These are phyloP conservation scores for Talaromyces sp. DNA, from an alignment of 2,329 filamentous ascomycete genomes.

Conservation along the genomic window DNA sequence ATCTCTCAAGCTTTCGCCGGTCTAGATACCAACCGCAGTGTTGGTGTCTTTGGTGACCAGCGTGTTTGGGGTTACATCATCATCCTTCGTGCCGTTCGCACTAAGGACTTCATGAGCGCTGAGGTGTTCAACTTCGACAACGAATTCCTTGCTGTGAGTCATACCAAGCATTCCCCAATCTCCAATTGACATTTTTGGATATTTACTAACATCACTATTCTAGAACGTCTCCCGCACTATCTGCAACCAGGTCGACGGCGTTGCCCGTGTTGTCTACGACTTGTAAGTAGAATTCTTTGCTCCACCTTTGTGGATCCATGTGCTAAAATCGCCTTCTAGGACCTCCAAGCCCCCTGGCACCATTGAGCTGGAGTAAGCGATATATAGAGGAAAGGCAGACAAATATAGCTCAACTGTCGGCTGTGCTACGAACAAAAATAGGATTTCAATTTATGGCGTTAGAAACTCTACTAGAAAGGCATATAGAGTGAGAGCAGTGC, in stretches of 20 bases:
- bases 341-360: conserved; percentile 27
- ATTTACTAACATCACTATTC: conserved; percentile 39
- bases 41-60: conserved; percentile 63
- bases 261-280: conserved; percentile 72
- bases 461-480: not conserved
- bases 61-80: conserved; percentile 52
- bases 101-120: conserved; percentile 73
- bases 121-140: conserved; percentile 68
- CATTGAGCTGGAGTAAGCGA: conserved; percentile 30
- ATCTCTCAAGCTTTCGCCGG: conserved; percentile 72
- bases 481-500: conserved; percentile 1
- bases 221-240: conserved; percentile 56
- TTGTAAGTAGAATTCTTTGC: conserved; percentile 25
- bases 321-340: conserved; percentile 8
- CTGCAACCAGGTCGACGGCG: conserved; percentile 70
- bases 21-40: conserved; percentile 63
- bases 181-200: not conserved
- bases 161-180: conserved; percentile 35
- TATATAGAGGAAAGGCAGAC: not conserved
- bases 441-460: not conserved
- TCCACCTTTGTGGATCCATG: not conserved
- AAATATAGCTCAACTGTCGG: not conserved
- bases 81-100: conserved; percentile 59
- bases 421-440: not conserved
- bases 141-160: conserved; percentile 62